phyloP scores from a whole-genome alignment of 108 stramenopile species.

The Nannochloropsis salina region DNA sequence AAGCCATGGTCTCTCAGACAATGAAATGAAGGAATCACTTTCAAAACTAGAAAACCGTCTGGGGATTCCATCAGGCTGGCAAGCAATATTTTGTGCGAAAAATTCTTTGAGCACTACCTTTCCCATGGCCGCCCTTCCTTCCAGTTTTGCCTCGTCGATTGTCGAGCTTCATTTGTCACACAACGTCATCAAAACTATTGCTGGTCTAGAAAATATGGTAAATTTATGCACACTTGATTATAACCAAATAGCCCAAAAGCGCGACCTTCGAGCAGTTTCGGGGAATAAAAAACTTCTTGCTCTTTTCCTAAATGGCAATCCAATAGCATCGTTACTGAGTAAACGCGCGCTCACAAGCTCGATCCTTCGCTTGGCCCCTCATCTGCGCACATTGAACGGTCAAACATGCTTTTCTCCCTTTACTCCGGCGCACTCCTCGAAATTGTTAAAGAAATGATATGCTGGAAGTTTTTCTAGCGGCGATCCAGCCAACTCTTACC shows the following conservation, averaged over 20 bases:
- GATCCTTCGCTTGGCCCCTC: background rate
- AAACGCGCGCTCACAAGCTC: background rate
- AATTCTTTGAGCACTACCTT: background rate
- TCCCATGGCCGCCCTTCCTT: background rate
- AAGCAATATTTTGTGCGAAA: background rate
- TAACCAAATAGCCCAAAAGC: background rate
- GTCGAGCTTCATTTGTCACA: background rate
- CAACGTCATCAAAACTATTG: background rate
- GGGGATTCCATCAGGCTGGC: background rate
- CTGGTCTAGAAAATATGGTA: background rate
- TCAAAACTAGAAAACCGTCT: background rate
- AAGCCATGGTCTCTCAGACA: background rate
- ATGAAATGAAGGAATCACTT: background rate
- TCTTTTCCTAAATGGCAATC: background rate
- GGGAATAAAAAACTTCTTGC: background rate
- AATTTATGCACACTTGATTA: background rate
- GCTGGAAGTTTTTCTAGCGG: background rate
- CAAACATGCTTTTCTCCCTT: background rate
- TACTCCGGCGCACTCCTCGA: background rate
- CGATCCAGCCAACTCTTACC: background rate
- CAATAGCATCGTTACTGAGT: background rate
- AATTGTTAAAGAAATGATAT: background rate
- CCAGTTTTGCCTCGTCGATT: background rate
- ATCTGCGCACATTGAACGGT: background rate
- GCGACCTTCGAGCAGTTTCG: background rate